Evolutionary conservation across 2,329 filamentous ascomycete genomes (phyloP).

Genomic region (Colletotrichum sp.): DNA sequence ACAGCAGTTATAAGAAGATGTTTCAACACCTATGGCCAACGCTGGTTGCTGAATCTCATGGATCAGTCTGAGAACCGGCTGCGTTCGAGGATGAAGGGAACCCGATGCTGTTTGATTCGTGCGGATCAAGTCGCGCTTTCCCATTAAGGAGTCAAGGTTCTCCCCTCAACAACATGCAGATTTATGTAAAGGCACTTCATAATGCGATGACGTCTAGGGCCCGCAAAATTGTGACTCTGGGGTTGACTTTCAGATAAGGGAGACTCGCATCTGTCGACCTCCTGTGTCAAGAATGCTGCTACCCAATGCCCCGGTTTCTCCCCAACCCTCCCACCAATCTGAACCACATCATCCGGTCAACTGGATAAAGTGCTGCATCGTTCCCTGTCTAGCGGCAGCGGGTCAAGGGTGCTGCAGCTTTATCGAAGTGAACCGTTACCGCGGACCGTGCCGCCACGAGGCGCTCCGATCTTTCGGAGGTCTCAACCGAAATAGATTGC

Average conservation of each 20-base stretch:
- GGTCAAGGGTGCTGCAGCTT: background rate
- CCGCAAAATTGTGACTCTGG: background rate
- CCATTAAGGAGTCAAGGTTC: background rate
- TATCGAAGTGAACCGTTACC: background rate
- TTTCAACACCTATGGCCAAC: background rate
- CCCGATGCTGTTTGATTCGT: background rate
- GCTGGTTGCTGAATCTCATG: background rate
- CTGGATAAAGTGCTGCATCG: slow-evolving; percentile 1
- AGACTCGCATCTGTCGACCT: background rate
- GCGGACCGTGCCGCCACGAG: slow-evolving; percentile 7
- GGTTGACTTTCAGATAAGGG: background rate
- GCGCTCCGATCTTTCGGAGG: background rate
- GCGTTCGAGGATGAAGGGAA: background rate
- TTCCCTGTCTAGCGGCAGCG: slow-evolving; percentile 7
- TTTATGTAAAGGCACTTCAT: background rate
- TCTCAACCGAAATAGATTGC: background rate
- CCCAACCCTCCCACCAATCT: background rate
- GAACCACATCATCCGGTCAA: background rate
- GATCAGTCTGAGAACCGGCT: background rate
- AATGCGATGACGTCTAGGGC: background rate
- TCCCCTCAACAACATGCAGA: background rate
- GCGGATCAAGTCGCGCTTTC: background rate
- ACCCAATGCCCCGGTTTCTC: background rate
- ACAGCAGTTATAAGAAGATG: background rate
- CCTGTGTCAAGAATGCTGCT: background rate